A percentile compares a stretch with the other conserved stretches of the same genome.
Evolutionary conservation across 2,329 filamentous ascomycete species (phyloP).

Genomic region (Dothistroma septosporum): DNA sequence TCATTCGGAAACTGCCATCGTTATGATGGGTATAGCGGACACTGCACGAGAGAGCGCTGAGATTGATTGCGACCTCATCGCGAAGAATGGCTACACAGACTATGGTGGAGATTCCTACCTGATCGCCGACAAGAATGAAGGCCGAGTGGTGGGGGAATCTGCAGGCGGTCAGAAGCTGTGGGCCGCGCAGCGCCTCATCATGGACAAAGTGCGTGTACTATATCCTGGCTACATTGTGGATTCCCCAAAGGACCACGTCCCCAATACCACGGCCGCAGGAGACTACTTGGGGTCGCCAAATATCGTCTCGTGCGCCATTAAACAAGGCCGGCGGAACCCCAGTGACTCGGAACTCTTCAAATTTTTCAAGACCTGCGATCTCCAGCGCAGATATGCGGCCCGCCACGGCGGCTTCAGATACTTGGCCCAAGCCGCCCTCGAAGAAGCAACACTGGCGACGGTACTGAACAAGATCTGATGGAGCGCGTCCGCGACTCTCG

Average conservation of each 20-base stretch:
- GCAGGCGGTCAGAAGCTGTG: constrained; percentile 35
- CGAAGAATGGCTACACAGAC: constrained; percentile 40
- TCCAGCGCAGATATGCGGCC: constrained; percentile 31
- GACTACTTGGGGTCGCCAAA: constrained; percentile 36
- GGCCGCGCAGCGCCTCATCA: constrained; percentile 35
- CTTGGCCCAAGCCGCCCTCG: constrained; percentile 37
- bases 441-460: constrained; percentile 39
- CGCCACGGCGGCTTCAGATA: constrained; percentile 37
- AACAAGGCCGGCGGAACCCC: constrained; percentile 36
- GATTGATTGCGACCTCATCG: constrained; percentile 40
- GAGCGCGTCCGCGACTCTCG: constrained; percentile 37
- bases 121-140: constrained; percentile 39
- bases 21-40: constrained; percentile 41
- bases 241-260: constrained; percentile 33
- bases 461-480: constrained; percentile 48
- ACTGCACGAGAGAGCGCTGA: constrained; percentile 43
- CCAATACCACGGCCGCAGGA: constrained; percentile 13
- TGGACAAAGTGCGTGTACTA: constrained; percentile 32
- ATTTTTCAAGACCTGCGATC: constrained; percentile 36
- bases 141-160: constrained; percentile 37
- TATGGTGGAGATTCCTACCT: constrained; percentile 45
- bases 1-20: constrained; percentile 41
- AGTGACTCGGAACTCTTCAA: constrained; percentile 34
- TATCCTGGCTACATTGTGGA: constrained; percentile 39
- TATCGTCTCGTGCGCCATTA: constrained; percentile 35